Base-by-base conservation (phyloP, 805 yeast species). In the Teunomyces pallodes region DNA sequence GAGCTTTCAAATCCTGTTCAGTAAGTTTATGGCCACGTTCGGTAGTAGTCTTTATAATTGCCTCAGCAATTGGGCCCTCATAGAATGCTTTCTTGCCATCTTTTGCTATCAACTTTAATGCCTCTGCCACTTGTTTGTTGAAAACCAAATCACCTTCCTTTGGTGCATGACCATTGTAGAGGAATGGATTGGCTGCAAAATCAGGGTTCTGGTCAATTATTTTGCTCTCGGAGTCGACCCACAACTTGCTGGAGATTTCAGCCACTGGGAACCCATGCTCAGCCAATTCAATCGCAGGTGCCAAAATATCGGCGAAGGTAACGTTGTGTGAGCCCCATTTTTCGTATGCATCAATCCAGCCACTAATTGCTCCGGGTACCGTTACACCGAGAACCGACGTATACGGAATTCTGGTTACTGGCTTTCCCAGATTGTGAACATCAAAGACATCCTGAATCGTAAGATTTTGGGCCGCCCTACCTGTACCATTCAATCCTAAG, bases 361-460 rank as follows among this genome's bases (percentile, higher is more conserved):
- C 92, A 5, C 89, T 88, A 42, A 86, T 75, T 1, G 89, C 84
- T 4, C 95, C 95, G 0, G 94, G 94, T 4, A 87, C 90, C 45
- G 83, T 84, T 6, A 84, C 80, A 0, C 85, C 66, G 49, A 80
- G 81, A 3, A 82, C 77, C 2, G 88, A 83, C 28, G 68, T 67
- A 9, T 57, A 57, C 0, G 81, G 81, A 28, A 86, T 69, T 57
- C 89, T 74, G 26, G 68, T 65, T 33, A 80, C 70, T 8, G 70
- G 62, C 36, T 77, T 66, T 13, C 79, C 79, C 16, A 52, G 46
- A 36, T 55, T 59, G 36, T 60, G 72, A 67, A 13, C 75, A 43
- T 74, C 59, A 49, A 67, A 61, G 3, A 83, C 71, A 51, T 72
- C 65, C 12, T 83, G 84, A 9, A 84, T 62, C 2, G 74, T 62